Evolutionary conservation across 1,139 yeast genomes (phyloP).

Genomic region (Dujonia santamariae): DNA sequence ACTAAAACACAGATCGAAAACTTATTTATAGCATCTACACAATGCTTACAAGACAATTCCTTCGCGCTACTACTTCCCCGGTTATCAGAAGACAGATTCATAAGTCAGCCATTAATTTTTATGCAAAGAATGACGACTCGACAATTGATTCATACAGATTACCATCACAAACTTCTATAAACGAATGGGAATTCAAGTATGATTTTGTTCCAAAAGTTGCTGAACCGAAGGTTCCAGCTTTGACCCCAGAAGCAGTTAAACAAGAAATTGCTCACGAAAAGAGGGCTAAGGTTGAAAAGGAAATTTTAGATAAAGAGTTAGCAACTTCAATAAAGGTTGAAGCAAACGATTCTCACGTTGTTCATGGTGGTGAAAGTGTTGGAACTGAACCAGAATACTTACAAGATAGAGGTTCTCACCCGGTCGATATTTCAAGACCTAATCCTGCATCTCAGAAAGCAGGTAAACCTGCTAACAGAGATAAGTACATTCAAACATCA

Average conservation of each 20-base stretch:
- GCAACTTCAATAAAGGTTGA: slow-evolving; percentile 42
- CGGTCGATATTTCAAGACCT: slow-evolving; percentile 19
- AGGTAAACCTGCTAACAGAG: slow-evolving; percentile 38
- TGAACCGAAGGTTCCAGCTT: slow-evolving; percentile 51
- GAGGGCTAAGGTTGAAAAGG: slow-evolving; percentile 41
- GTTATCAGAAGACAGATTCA: slow-evolving; percentile 11
- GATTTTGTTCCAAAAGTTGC: slow-evolving; percentile 44
- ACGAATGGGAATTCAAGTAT: slow-evolving; percentile 52
- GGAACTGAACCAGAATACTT: slow-evolving; percentile 36
- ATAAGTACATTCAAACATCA: slow-evolving; percentile 41
- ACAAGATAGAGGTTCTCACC: slow-evolving; percentile 34
- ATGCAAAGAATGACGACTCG: slow-evolving; percentile 46
- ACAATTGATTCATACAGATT: slow-evolving; percentile 44
- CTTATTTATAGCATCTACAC: too few relatives aligned
- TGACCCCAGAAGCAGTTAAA: slow-evolving; percentile 48
- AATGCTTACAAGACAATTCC: too few relatives aligned
- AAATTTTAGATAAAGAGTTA: slow-evolving; percentile 35
- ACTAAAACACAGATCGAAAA: too few relatives aligned
- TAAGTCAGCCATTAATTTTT: slow-evolving; percentile 9
- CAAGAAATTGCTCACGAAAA: slow-evolving; percentile 46
- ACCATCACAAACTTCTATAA: slow-evolving; percentile 47
- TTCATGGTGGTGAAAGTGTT: slow-evolving; percentile 45
- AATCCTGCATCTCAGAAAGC: slow-evolving; percentile 13
- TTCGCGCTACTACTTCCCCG: too few relatives aligned
- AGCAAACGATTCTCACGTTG: slow-evolving; percentile 40